Evolutionary conservation across 2,329 filamentous ascomycete genomes (phyloP), one percentile per base, ranked within the genome.

Genomic region (Fusarium sp.): DNA sequence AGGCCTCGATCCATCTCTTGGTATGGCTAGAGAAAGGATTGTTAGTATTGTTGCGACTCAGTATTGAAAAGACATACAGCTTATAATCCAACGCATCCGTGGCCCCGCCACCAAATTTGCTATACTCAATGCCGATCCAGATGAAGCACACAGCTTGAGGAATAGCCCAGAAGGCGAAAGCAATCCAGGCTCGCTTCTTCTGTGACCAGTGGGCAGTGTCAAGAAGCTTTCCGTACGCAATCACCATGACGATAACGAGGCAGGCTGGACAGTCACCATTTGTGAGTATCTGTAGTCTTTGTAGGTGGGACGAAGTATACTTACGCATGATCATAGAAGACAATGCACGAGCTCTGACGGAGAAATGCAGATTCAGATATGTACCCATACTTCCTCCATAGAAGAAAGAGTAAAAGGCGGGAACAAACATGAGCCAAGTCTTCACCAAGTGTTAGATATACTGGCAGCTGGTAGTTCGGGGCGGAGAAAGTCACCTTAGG

Each of bases 361-460:
- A 58, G 3, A 55, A 58, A 25, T 58, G 56, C 7, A 58, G 14
- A 0, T 30, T 34, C 1, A 58, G 10, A n/a, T 58, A 58, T 4
- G 56, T 58, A 5, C 49, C 49, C 56, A 58, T 44, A 3, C 28
- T 58, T n/a, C 56, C 56, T 6, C 56, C 56, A 4, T 31, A 58
- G 12, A 58, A 58, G 28, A 58, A 55, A 0, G 56, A 58, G 28
- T 58, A 58, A 13, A 58, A 58, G 4, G 56, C 56, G 3, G 56
- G 56, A 7, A 58, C 12, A 2, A 31, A 43, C 39, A 45, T 43
- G 0, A 58, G 28, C 56, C 49, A 58, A 4, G 56, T 55, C 56
- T 58, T 3, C 2, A 19, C 9, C 5, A 2, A 21, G 1, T 19
- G 23, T 58, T 4, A 58, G 37, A 13, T 2, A 43, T 13, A 9